Evolutionary conservation across 2,329 filamentous ascomycete species (phyloP).

Genomic region (Aaosphaeria arxii): DNA sequence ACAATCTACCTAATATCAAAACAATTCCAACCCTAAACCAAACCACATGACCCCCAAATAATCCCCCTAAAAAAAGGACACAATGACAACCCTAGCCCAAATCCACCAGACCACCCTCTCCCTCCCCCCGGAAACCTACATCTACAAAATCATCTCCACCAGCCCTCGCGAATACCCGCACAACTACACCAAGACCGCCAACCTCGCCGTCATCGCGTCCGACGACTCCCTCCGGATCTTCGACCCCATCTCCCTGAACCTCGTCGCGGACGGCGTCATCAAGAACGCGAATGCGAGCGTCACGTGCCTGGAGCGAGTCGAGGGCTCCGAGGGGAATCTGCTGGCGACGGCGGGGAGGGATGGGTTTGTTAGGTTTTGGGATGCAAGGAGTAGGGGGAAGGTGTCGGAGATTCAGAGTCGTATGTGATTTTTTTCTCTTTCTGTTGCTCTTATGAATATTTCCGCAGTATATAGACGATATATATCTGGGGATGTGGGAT

Average conservation of each 20-base stretch:
- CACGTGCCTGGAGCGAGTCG: slow-evolving; percentile 59
- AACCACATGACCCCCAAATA: neutral
- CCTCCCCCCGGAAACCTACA: slow-evolving; percentile 32
- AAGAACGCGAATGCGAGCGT: slow-evolving; percentile 60
- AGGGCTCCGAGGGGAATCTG: slow-evolving; percentile 48
- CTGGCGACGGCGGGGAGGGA: slow-evolving; percentile 71
- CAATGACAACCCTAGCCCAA: neutral
- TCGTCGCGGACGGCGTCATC: slow-evolving; percentile 49
- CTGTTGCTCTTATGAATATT: neutral
- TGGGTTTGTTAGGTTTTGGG: slow-evolving; percentile 65
- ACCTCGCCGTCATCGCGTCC: slow-evolving; percentile 63
- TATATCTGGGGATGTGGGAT: no score
- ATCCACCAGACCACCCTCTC: neutral
- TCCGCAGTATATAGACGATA: neutral
- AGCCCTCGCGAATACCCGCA: slow-evolving; percentile 27
- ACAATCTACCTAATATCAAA: neutral
- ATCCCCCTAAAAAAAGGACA: neutral
- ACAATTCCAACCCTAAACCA: neutral
- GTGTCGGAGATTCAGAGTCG: slow-evolving; percentile 36
- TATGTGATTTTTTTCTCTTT: slow-evolving; percentile 12
- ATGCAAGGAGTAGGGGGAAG: slow-evolving; percentile 56
- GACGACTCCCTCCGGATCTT: slow-evolving; percentile 69
- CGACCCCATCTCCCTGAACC: slow-evolving; percentile 55
- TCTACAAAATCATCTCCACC: slow-evolving; percentile 37
- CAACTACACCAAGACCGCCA: slow-evolving; percentile 25